Conservation (phyloP, 2,329 filamentous ascomycete species). For the Cordyceps tenuipes region DNA sequence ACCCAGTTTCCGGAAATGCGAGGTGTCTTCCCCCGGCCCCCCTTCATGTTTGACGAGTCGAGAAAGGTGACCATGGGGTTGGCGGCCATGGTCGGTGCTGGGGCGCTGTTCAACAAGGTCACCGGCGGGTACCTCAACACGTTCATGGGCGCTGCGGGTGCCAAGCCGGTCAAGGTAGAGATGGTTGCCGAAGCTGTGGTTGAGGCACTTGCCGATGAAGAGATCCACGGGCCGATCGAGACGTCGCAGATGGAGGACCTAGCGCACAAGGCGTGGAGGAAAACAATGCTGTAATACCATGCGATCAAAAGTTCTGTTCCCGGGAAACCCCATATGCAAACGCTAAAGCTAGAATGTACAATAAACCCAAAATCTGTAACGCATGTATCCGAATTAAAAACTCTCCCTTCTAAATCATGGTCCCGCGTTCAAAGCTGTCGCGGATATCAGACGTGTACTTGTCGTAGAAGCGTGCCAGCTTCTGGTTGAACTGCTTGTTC, state of each 20-base stretch:
- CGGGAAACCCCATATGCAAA: slow-evolving; percentile 11
- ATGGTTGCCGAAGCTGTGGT: slow-evolving; percentile 82
- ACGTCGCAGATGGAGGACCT: slow-evolving; percentile 72
- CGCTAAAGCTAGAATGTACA: slow-evolving; percentile 26
- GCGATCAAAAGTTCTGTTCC: slow-evolving; percentile 1
- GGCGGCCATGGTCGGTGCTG: slow-evolving; percentile 67
- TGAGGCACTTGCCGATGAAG: slow-evolving; percentile 71
- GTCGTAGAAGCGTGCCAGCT: slow-evolving; percentile 92
- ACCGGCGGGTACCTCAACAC: slow-evolving; percentile 67
- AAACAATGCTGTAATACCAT: slow-evolving; percentile 65
- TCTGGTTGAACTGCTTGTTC: slow-evolving; percentile 99
- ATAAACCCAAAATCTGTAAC: slow-evolving; percentile 12
- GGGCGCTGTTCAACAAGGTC: slow-evolving; percentile 66
- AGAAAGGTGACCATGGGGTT: slow-evolving; percentile 77
- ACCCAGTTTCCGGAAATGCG: slow-evolving; percentile 67
- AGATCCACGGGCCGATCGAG: slow-evolving; percentile 67
- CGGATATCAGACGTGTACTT: slow-evolving; percentile 96
- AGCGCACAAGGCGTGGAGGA: slow-evolving; percentile 78
- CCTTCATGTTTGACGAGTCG: slow-evolving; percentile 82
- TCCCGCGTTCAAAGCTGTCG: slow-evolving; percentile 95
- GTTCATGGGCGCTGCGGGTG: slow-evolving; percentile 72
- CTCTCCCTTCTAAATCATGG: slow-evolving; percentile 62
- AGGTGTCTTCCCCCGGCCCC: slow-evolving; percentile 72
- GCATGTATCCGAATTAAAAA: neutral
- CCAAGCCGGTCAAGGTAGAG: slow-evolving; percentile 83